Evolutionary conservation across 306 rosid species (phyloP).

Genomic region (Oxytropis ochrocephala): DNA sequence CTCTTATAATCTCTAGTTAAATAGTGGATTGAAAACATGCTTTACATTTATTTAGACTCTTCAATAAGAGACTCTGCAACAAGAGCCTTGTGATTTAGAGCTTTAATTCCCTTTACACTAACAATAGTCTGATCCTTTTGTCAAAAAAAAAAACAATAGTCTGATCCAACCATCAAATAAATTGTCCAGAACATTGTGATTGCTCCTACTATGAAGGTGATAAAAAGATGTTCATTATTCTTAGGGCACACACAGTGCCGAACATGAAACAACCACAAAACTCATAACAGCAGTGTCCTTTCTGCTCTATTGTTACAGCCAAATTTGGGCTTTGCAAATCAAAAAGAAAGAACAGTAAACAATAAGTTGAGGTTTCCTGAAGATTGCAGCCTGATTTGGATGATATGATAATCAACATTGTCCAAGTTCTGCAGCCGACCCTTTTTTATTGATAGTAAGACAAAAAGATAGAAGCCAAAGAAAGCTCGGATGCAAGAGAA

Average conservation of each 20-base stretch:
- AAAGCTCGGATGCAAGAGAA: not conserved
- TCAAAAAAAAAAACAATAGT: too few relatives aligned
- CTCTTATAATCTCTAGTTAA: not conserved
- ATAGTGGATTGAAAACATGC: not conserved
- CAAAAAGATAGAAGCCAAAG: not conserved
- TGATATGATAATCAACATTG: not conserved
- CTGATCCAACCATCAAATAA: constrained; percentile 11
- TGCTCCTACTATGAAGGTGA: not conserved
- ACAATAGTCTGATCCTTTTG: not conserved
- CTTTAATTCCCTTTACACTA: not conserved
- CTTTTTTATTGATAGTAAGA: not conserved
- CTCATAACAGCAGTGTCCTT: not conserved
- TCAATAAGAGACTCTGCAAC: not conserved
- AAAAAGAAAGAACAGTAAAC: constrained; percentile 8
- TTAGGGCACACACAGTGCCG: not conserved
- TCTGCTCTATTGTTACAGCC: constrained; percentile 9
- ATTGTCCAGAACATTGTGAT: not conserved
- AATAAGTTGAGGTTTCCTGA: not conserved
- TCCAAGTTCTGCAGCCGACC: not conserved
- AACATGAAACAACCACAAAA: not conserved
- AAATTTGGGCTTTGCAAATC: constrained; percentile 15
- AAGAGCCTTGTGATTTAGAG: not conserved
- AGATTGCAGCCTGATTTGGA: not conserved
- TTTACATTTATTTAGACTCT: not conserved
- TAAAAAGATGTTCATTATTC: not conserved